phyloP scores from a whole-genome alignment of 768 basidiomycete genomes.

The Suillus occidentalis region DNA sequence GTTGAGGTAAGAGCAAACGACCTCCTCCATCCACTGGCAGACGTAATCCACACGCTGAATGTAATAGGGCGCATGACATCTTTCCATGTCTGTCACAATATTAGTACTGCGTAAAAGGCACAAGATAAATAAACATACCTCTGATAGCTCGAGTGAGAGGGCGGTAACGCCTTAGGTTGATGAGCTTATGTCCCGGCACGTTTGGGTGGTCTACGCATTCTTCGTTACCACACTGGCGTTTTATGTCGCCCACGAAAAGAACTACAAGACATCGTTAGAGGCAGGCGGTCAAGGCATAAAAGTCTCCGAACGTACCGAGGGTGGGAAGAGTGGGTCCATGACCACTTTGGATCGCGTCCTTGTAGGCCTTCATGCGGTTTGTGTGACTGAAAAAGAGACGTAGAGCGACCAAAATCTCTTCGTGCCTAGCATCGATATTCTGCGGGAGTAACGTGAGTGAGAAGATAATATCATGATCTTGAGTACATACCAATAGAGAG shows the following conservation, averaged over 20 bases:
- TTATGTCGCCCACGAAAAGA: conserved; percentile 33
- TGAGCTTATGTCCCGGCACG: conserved; percentile 28
- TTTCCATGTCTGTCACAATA: conserved; percentile 43
- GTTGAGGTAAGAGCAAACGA: conserved; percentile 24
- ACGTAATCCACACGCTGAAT: conserved; percentile 36
- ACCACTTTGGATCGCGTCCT: conserved; percentile 29
- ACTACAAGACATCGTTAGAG: conserved; percentile 15
- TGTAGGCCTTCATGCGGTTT: conserved; percentile 30
- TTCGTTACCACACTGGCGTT: conserved; percentile 32
- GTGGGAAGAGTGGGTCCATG: conserved; percentile 29
- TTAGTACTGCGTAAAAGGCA: conserved; percentile 1
- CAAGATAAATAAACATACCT: conserved; percentile 25
- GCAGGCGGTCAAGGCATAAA: conserved; percentile 5
- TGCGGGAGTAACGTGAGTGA: background rate
- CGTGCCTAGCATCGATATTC: background rate
- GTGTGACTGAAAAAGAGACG: conserved; percentile 9
- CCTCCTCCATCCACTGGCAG: conserved; percentile 41
- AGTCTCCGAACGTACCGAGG: background rate
- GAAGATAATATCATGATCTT: too few relatives aligned
- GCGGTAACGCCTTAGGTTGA: conserved; percentile 41
- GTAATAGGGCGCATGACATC: conserved; percentile 44
- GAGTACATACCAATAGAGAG: background rate
- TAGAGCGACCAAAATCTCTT: background rate
- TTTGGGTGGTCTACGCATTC: conserved; percentile 27
- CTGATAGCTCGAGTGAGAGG: conserved; percentile 41